Conservation (phyloP, 257 asterid genomes). For the Apocynum venetum region DNA sequence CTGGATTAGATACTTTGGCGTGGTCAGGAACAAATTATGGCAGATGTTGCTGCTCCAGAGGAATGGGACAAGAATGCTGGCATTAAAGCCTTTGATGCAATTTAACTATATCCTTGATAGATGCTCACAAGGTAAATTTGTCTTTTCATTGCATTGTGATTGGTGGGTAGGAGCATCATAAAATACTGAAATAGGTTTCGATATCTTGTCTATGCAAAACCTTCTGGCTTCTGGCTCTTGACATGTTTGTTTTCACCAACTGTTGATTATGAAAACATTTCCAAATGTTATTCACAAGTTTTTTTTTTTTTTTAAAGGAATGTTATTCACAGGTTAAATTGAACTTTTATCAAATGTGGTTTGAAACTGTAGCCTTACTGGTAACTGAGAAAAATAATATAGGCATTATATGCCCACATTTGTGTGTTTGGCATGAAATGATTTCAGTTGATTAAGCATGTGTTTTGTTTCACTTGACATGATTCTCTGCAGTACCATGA, state of each 20-base stretch:
- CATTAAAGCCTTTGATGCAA: conserved; percentile 51
- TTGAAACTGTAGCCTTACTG: background rate
- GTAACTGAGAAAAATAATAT: too few species aligned
- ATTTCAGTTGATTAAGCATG: too few species aligned
- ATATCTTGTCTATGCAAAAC: background rate
- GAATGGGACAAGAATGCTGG: conserved; percentile 80
- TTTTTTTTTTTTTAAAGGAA: background rate
- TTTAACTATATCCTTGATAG: conserved; percentile 30
- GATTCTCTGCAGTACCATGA: background rate
- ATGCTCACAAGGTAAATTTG: conserved; percentile 30
- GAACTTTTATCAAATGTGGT: background rate
- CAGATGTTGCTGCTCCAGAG: conserved; percentile 63
- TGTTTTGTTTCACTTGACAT: background rate
- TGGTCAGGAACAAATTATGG: conserved; percentile 71
- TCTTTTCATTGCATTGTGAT: background rate
- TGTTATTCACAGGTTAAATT: background rate
- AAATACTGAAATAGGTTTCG: background rate
- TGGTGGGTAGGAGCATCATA: background rate
- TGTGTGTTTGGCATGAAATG: background rate
- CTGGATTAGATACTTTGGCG: conserved; percentile 71
- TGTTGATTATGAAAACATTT: background rate
- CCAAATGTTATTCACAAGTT: background rate
- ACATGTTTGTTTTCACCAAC: background rate
- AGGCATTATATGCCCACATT: background rate
- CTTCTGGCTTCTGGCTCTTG: background rate